Conservation (phyloP, 2,329 filamentous ascomycete species). For the Epichloe hybrida region DNA sequence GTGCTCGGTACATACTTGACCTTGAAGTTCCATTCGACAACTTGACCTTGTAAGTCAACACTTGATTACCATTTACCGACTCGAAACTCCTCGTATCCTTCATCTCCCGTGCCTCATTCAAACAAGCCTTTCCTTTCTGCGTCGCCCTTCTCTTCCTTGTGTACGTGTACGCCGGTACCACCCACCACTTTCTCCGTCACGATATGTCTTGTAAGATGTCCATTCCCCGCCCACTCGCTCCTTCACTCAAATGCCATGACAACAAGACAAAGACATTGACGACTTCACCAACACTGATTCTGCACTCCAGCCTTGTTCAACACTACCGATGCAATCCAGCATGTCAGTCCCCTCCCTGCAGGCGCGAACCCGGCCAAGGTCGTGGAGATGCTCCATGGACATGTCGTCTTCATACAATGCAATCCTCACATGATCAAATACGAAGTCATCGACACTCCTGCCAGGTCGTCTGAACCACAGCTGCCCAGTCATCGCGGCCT, state of each 20-base stretch:
- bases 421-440: slow-evolving; percentile 37
- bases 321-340: slow-evolving; percentile 27
- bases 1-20: too few relatives aligned
- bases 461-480: slow-evolving; percentile 13
- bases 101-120: too few relatives aligned
- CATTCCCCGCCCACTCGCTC: neutral
- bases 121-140: too few relatives aligned
- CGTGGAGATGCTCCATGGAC: slow-evolving; percentile 36
- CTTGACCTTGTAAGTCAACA: too few relatives aligned
- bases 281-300: too few relatives aligned
- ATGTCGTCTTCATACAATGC: slow-evolving; percentile 37
- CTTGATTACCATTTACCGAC: too few relatives aligned
- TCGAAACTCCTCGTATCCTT: too few relatives aligned
- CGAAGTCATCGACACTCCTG: slow-evolving; percentile 19
- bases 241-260: neutral
- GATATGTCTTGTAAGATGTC: slow-evolving; percentile 10
- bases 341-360: slow-evolving; percentile 29
- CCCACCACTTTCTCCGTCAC: neutral
- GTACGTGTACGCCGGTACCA: neutral
- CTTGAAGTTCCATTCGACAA: too few relatives aligned
- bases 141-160: neutral
- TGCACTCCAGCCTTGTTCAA: slow-evolving; percentile 25
- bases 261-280: too few relatives aligned
- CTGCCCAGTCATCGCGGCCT: slow-evolving; percentile 17
- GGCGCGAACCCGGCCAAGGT: slow-evolving; percentile 21